Percentiles rank a stretch among this genome's conserved stretches.
Conservation (phyloP, 2,329 filamentous ascomycete species). For the Fusarium brevicatenulatum region DNA sequence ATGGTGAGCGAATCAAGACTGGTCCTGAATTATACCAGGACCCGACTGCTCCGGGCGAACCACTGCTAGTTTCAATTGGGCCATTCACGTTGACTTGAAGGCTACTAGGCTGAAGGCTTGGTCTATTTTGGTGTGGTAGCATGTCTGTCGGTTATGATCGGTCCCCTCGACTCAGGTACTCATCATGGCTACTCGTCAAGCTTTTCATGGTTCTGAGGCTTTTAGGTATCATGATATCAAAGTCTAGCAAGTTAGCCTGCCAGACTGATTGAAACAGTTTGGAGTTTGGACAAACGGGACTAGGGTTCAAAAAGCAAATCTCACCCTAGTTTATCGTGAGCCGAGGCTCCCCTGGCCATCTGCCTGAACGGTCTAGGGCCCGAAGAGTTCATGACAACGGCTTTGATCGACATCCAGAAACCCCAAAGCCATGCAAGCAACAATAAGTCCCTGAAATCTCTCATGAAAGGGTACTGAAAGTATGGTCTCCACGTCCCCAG, state of each 20-base stretch:
- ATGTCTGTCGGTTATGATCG: conserved; percentile 30
- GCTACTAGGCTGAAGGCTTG: conserved; percentile 2
- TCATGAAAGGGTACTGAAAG: conserved; percentile 10
- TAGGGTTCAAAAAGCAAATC: conserved; percentile 26
- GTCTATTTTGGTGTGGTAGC: conserved; percentile 3
- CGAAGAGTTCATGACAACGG: conserved; percentile 21
- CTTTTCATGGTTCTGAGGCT: not conserved
- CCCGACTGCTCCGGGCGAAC: conserved; percentile 32
- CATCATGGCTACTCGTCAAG: conserved; percentile 10
- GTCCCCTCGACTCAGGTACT: conserved; percentile 12
- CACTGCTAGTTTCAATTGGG: conserved; percentile 21
- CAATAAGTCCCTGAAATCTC: conserved; percentile 14
- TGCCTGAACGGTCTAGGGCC: conserved; percentile 5
- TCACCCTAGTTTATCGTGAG: conserved; percentile 9
- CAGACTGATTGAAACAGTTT: not conserved
- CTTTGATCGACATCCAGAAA: conserved; percentile 16
- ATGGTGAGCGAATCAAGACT: conserved; percentile 30
- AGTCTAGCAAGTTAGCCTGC: not conserved
- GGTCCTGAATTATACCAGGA: conserved; percentile 1
- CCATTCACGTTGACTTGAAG: conserved; percentile 4
- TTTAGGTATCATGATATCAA: conserved; percentile 1
- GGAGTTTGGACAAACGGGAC: conserved; percentile 4
- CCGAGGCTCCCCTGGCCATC: conserved; percentile 20
- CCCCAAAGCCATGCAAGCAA: conserved; percentile 4
- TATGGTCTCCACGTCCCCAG: conserved; percentile 39